Base-by-base conservation (phyloP, 108 stramenopile species). In the Fragilariopsis cylindrus region DNA sequence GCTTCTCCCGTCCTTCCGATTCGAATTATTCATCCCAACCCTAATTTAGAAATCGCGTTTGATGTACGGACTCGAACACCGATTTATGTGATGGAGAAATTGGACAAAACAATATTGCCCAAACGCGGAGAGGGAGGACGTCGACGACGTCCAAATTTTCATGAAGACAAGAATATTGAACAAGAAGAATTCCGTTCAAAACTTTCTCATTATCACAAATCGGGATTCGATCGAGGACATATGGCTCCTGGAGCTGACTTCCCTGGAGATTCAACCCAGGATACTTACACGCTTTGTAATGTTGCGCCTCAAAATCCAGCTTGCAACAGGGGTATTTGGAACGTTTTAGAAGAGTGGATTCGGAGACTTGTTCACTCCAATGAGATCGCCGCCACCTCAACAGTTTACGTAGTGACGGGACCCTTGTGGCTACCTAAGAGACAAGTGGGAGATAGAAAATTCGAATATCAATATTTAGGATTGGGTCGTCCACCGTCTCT, bases 201-300 rank as follows among this genome's bases (percentile, higher is more conserved):
- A 7, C 81, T 88, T 72, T 65, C 72, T 5, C 79, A 91, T 70
- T 95, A 91, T 72, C 71, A 76, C 8, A 71, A 87, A 39, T 86
- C 87, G 49, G 94, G 91, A 3, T 95, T 81, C 56, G 94, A 95
- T 80, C 84, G 92, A n/a, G 94, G 94, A 12, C 93, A 95, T 69
- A 62, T 90, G 76, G 90, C 91, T 57, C 87, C 89, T 4, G 89
- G 89, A 16, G 88, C 88, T 0, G 88, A 92, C 65, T 91, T 87
- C 73, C 54, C 47, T 19, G 48, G 49, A 12, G 16, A 76, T n/a
- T 21, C 69, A 8, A 70, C 54, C 43, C 62, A 15, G 30, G 30
- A 68, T 8, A 90, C 90, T 18, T 95, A 84, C 72, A 77, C 67
- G 21, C 78, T 95, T 48, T 81, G 79, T 70, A 95, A 95, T 73